Evolutionary conservation across 805 yeast genomes (phyloP).

Genomic region (Wickerhamomyces bovis): DNA sequence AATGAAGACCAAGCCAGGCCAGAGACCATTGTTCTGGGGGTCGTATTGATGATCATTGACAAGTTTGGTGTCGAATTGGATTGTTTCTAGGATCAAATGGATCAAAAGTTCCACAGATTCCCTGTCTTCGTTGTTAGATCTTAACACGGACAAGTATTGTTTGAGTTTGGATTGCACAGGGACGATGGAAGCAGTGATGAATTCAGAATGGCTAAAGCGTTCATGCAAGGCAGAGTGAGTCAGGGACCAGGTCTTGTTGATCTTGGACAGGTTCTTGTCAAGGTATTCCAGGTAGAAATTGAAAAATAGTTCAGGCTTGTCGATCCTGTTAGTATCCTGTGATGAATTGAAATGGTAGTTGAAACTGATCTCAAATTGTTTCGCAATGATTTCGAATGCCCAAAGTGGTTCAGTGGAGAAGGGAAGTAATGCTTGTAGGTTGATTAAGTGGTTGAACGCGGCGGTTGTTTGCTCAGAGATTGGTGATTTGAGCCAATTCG

Average conservation of each 20-base stretch:
- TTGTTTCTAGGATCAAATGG: conserved; percentile 35
- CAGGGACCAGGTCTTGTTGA: conserved; percentile 37
- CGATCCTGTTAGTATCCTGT: conserved; percentile 39
- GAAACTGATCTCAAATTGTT: conserved; percentile 43
- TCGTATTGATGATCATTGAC: conserved; percentile 36
- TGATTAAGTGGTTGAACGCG: conserved; percentile 9
- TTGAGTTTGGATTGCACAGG: conserved; percentile 41
- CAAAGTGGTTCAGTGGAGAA: conserved; percentile 32
- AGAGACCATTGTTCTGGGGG: conserved; percentile 22
- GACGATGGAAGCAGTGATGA: conserved; percentile 29
- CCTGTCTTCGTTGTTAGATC: conserved; percentile 18
- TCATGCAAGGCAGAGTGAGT: conserved; percentile 19
- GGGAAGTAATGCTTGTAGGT: conserved; percentile 14
- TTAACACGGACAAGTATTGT: conserved; percentile 19
- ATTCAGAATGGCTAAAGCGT: conserved; percentile 32
- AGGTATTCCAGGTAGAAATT: conserved; percentile 43
- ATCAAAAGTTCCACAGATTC: conserved; percentile 19
- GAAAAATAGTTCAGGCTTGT: conserved; percentile 49
- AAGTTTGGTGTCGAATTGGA: conserved; percentile 30
- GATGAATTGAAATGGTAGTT: conserved; percentile 46
- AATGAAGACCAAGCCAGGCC: conserved; percentile 26
- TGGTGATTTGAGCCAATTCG: conserved; percentile 16
- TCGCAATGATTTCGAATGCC: conserved; percentile 42
- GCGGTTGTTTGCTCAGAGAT: background rate
- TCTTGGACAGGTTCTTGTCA: conserved; percentile 31